These are phyloP conservation scores for Hymenoscyphus occultus DNA, from an alignment of 2,329 filamentous ascomycete species.

Conservation along the genomic window DNA sequence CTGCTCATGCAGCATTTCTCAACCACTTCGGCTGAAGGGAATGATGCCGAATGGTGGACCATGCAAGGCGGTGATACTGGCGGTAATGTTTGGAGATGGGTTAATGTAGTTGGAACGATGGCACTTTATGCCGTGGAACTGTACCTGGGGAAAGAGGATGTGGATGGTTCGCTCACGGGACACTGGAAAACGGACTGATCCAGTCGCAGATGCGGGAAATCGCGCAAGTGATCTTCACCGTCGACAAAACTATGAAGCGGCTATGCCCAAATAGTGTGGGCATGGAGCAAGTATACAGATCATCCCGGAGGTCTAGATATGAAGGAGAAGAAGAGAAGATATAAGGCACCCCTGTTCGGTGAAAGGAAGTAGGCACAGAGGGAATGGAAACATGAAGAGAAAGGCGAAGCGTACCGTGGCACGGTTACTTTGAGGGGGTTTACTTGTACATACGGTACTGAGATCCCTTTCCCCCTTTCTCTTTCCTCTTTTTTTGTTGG, in stretches of 20 bases:
- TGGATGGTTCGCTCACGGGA: conserved; percentile 66
- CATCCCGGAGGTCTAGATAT: conserved; percentile 9
- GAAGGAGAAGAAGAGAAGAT: conserved; percentile 5
- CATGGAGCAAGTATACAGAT: neutral
- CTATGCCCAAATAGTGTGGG: neutral
- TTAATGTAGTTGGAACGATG: conserved; percentile 89
- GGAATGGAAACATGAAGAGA: neutral
- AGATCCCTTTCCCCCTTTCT: neutral
- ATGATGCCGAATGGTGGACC: conserved; percentile 75
- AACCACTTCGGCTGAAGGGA: conserved; percentile 60
- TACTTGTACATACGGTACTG: conserved; percentile 13
- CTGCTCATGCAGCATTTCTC: conserved; percentile 94
- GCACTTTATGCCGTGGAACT: conserved; percentile 85
- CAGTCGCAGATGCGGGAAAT: conserved; percentile 2
- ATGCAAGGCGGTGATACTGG: conserved; percentile 78
- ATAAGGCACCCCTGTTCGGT: neutral
- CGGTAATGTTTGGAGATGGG: conserved; percentile 88
- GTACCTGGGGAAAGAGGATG: conserved; percentile 78
- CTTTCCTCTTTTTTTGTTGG: neutral
- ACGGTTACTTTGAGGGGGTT: conserved; percentile 7
- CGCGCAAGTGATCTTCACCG: neutral
- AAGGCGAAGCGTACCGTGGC: conserved; percentile 13
- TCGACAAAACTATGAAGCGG: neutral
- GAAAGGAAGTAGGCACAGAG: neutral
- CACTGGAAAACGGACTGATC: conserved; percentile 93